phyloP scores from a whole-genome alignment of 768 basidiomycete species.

The Boletus vinaceobasis region DNA sequence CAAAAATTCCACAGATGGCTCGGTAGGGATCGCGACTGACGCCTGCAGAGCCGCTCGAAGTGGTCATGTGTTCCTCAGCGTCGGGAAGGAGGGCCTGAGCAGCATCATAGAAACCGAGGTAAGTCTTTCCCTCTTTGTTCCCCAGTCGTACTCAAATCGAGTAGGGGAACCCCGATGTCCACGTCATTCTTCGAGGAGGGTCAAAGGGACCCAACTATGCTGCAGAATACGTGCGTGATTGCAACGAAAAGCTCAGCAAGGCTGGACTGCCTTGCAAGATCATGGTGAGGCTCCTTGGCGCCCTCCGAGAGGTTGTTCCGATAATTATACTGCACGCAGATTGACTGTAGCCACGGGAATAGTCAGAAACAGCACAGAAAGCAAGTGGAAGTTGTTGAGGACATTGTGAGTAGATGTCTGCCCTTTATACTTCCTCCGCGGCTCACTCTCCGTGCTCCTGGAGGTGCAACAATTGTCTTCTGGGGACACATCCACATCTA shows the following conservation, averaged over 20 bases:
- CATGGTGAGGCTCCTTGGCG: conserved; percentile 58
- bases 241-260: conserved; percentile 71
- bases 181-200: conserved; percentile 93
- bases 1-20: conserved; percentile 98
- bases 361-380: conserved; percentile 87
- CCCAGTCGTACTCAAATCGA: conserved; percentile 3
- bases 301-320: background rate
- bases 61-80: conserved; percentile 93
- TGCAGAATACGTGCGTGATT: conserved; percentile 74
- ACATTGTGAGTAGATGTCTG: conserved; percentile 59
- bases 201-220: conserved; percentile 86
- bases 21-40: conserved; percentile 87
- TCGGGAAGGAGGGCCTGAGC: conserved; percentile 94
- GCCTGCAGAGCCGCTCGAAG: conserved; percentile 89
- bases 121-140: conserved; percentile 9
- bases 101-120: conserved; percentile 95
- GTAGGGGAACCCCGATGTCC: conserved; percentile 87
- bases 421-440: background rate
- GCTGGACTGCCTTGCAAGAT: conserved; percentile 75
- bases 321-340: conserved; percentile 41
- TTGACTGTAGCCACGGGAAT: conserved; percentile 97
- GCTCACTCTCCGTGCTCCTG: conserved; percentile 13
- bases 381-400: conserved; percentile 85
- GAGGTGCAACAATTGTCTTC: conserved; percentile 73
- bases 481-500: conserved; percentile 64